Percentiles rank a stretch among this genome's conserved stretches.
Conservation (phyloP, 1,139 yeast species). For the Saccharomyces hybrid region DNA sequence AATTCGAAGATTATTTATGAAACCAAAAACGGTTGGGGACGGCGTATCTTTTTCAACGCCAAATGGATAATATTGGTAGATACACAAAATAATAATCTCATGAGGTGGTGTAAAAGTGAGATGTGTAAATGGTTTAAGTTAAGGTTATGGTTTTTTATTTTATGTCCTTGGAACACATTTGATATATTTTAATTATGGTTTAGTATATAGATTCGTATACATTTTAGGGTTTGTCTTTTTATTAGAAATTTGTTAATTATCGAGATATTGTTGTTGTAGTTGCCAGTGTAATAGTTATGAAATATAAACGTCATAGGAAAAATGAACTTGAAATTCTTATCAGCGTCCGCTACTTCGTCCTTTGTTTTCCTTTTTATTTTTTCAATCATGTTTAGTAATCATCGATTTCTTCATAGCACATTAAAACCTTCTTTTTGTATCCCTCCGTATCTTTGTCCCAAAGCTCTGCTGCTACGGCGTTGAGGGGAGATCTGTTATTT, state of each 20-base stretch:
- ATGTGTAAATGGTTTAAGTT: background rate
- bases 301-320: background rate
- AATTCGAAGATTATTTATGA: too few relatives aligned
- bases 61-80: background rate
- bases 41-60: background rate
- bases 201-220: background rate
- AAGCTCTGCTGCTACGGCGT: constrained; percentile 40
- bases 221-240: background rate
- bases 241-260: background rate
- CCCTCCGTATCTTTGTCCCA: constrained; percentile 41
- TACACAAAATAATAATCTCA: background rate
- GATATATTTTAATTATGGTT: background rate
- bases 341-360: too few relatives aligned
- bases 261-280: background rate
- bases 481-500: constrained; percentile 45
- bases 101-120: background rate
- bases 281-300: background rate
- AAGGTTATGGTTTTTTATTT: background rate
- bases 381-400: constrained; percentile 7
- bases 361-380: too few relatives aligned
- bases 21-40: too few relatives aligned
- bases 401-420: constrained; percentile 38
- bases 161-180: background rate
- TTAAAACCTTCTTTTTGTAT: constrained; percentile 39
- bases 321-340: too few relatives aligned